Evolutionary conservation across 768 basidiomycete species (phyloP).

Genomic region (Mycena albidolilacea): DNA sequence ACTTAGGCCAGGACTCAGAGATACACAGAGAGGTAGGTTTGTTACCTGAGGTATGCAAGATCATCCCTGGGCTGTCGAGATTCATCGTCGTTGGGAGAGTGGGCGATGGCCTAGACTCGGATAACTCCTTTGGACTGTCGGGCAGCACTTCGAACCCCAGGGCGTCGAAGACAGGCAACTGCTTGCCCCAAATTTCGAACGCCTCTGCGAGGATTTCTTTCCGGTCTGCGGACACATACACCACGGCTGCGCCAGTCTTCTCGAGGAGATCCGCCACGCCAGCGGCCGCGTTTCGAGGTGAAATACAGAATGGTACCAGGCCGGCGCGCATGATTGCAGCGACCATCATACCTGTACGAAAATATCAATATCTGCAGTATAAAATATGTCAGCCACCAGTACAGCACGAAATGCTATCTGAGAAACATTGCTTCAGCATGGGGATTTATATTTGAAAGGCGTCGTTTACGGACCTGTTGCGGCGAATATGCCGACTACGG

Average conservation of each 20-base stretch:
- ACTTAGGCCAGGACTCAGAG: no score
- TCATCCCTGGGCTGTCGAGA: conserved; percentile 6
- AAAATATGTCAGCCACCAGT: not conserved
- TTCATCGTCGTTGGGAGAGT: not conserved
- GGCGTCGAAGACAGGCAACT: conserved; percentile 16
- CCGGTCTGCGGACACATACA: conserved; percentile 24
- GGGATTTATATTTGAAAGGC: not conserved
- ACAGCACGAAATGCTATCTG: conserved; percentile 32
- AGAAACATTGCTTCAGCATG: not conserved
- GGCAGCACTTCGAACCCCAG: conserved; percentile 20
- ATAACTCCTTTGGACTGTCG: not conserved
- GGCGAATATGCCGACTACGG: conserved; percentile 27
- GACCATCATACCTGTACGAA: conserved; percentile 21
- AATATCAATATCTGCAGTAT: not conserved
- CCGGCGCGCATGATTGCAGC: conserved; percentile 39
- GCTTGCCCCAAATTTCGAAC: not conserved
- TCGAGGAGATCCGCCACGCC: conserved; percentile 48
- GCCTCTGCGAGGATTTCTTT: conserved; percentile 5
- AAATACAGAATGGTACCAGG: conserved; percentile 50
- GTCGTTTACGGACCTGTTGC: conserved; percentile 4
- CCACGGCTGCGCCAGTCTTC: conserved; percentile 21
- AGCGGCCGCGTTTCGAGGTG: conserved; percentile 50
- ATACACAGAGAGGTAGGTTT: not conserved
- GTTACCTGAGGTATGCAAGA: conserved; percentile 24
- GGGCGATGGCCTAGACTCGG: not conserved